Evolutionary conservation across 2,329 filamentous ascomycete species (phyloP).

Genomic region (Pestalotiopsis sp.): DNA sequence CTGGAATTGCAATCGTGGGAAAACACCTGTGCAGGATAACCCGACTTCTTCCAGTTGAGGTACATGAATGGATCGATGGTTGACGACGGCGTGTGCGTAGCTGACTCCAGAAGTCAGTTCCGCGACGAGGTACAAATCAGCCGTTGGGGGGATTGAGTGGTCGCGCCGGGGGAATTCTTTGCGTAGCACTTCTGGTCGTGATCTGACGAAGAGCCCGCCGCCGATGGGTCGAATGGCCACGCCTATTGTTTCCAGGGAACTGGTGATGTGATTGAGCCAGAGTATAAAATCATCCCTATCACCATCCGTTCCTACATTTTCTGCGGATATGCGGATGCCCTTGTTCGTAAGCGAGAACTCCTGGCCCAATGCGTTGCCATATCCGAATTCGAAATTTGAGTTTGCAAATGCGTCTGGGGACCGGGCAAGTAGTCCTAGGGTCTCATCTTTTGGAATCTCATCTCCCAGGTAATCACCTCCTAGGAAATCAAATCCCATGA

Average conservation of each 20-base stretch:
- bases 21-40: neutral
- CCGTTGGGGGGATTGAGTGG: neutral
- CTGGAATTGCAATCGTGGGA: neutral
- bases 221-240: neutral
- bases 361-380: accelerated
- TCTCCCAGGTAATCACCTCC: too few species aligned
- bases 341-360: neutral
- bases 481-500: too few species aligned
- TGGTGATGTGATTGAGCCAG: too few species aligned
- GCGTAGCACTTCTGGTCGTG: neutral
- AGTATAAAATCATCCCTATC: neutral
- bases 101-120: neutral
- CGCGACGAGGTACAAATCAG: neutral
- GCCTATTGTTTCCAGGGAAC: too few species aligned
- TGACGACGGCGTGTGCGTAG: neutral
- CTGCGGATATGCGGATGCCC: neutral
- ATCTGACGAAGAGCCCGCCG: neutral
- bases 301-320: neutral
- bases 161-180: too few species aligned
- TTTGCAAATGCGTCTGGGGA: neutral
- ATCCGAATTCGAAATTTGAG: neutral
- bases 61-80: neutral
- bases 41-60: neutral
- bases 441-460: too few species aligned
- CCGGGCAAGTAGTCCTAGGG: neutral